Base-by-base conservation (phyloP, 805 yeast genomes). In the Ogataea minuta region DNA sequence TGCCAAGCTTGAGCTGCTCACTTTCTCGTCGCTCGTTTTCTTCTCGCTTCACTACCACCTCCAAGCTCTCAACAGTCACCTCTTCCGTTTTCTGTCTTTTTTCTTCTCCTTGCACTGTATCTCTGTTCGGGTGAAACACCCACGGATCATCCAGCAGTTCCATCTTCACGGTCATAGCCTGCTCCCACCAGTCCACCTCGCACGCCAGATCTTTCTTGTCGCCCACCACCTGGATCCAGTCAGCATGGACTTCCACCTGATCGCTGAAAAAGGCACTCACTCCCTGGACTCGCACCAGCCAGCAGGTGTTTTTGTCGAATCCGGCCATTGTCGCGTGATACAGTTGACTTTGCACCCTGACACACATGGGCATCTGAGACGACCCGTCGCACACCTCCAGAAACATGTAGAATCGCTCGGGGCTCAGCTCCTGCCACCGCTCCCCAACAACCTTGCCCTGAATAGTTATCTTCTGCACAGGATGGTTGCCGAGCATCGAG, bases 401-500 rank as follows among this genome's bases (percentile, higher is more conserved):
- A 23, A 63, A 52, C 37, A 58, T 46, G 9, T 40, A 14, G 2
- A 8, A 21, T 13, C 31, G 43, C 13, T 20, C 23, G 17, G 17
- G 36, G 6, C 14, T 36, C 20, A 15, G 38, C 17, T 43, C 55
- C 28, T 30, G 59, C 39, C 39, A 43, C 44, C 43, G 57, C 57
- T 60, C 66, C 20, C 64, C 63, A 2, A 57, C 45, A 3, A 72
- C 52, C 11, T 54, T 49, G 0, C 78, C 80, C 24, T 56, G 32
- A 0, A 74, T 41, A 10, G 48, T 45, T 0, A 74, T 48, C 14
- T 48, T 48, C 13, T 53, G 46, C 2, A 74, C 34, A 0, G 80
- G 80, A 52, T 72, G 71, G 43, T 74, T 74, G 1, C 54, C 51
- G 26, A 62, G 51, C 53, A 74, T 47, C 3, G 63, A 41, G 4